Conservation (phyloP, 2,329 filamentous ascomycete species). For the Beauveria sp. region DNA sequence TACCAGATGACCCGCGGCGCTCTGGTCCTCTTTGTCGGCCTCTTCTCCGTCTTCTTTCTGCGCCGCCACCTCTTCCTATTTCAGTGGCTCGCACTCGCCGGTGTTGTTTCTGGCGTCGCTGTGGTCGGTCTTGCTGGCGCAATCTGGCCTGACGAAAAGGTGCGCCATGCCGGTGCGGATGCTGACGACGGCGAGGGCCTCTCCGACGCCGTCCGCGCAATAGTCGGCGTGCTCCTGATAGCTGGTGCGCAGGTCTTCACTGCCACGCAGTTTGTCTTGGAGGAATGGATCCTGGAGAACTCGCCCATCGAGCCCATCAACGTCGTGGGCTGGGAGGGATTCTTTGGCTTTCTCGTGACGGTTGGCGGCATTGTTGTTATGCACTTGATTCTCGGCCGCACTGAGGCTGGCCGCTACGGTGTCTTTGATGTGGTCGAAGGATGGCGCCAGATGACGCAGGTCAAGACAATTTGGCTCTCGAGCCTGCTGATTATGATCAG, state of each 20-base stretch:
- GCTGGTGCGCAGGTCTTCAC: slow-evolving; percentile 95
- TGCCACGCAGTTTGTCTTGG: slow-evolving; percentile 89
- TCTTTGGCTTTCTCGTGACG: slow-evolving; percentile 83
- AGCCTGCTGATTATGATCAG: slow-evolving; percentile 94
- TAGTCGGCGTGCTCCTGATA: slow-evolving; percentile 83
- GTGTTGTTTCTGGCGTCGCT: slow-evolving; percentile 82
- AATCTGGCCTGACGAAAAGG: slow-evolving; percentile 61
- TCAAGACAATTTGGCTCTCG: slow-evolving; percentile 63
- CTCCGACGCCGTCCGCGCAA: slow-evolving; percentile 39
- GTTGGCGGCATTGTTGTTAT: slow-evolving; percentile 70
- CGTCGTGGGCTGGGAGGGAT: slow-evolving; percentile 92
- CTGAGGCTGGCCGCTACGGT: slow-evolving; percentile 64
- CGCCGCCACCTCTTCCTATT: slow-evolving; percentile 72
- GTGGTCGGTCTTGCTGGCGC: slow-evolving; percentile 85
- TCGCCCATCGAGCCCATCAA: slow-evolving; percentile 67
- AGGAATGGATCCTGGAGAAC: slow-evolving; percentile 79
- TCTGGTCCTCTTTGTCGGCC: slow-evolving; percentile 86
- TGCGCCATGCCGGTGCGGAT: slow-evolving; percentile 24
- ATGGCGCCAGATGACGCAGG: slow-evolving; percentile 68
- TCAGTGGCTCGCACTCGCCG: slow-evolving; percentile 83
- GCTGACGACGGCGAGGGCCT: slow-evolving; percentile 25
- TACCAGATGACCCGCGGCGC: slow-evolving; percentile 98
- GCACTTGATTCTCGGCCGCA: slow-evolving; percentile 69
- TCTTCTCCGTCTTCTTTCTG: slow-evolving; percentile 91
- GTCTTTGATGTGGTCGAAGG: slow-evolving; percentile 90